Conservation (phyloP, 1,139 yeast genomes). For the Blastobotrys petasosporus region DNA sequence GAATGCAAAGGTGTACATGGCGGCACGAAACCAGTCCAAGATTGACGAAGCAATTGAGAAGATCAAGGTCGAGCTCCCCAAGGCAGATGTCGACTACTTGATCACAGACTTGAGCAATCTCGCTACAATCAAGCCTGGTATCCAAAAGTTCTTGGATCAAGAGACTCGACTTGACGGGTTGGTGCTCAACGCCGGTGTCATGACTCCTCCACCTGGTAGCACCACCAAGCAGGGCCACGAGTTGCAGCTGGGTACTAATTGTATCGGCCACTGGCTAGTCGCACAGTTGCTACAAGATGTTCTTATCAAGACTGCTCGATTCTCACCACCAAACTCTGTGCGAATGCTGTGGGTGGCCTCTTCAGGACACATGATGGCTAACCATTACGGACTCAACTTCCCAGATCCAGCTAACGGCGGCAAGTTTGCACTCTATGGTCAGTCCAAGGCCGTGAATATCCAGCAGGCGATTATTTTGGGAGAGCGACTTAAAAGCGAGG, state of each 20-base stretch:
- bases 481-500: constrained; percentile 32
- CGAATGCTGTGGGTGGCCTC: constrained; percentile 45
- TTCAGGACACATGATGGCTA: constrained; percentile 6
- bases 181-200: constrained; percentile 19
- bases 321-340: constrained; percentile 13
- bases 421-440: constrained; percentile 34
- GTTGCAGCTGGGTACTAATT: constrained; percentile 46
- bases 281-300: constrained; percentile 43
- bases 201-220: neutral
- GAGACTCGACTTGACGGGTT: constrained; percentile 28
- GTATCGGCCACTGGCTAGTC: constrained; percentile 45
- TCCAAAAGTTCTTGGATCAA: constrained; percentile 29
- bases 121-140: constrained; percentile 41
- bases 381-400: constrained; percentile 25
- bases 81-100: constrained; percentile 22
- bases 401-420: constrained; percentile 3
- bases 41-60: constrained; percentile 34
- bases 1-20: constrained; percentile 35
- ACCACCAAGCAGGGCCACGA: constrained; percentile 44
- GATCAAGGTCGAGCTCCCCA: constrained; percentile 28
- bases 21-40: constrained; percentile 37
- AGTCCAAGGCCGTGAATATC: constrained; percentile 44
- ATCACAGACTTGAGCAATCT: constrained; percentile 43
- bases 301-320: constrained; percentile 34
- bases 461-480: constrained; percentile 37